Base-by-base conservation (phyloP, 768 basidiomycete genomes). In the Tulasnella sp. region DNA sequence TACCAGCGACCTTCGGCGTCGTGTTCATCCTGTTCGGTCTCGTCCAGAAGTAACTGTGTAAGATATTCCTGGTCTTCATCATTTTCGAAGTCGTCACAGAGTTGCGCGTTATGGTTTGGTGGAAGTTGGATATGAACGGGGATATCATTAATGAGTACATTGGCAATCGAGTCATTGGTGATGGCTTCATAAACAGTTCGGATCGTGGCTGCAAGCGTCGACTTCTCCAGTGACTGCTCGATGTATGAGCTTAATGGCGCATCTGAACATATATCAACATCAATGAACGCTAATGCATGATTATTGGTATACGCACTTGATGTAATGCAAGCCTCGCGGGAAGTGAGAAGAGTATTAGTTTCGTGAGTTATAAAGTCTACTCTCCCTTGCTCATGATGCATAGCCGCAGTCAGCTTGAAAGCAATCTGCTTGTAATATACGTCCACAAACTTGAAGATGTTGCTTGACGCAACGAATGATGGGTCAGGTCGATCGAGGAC, bases 401-500 rank as follows among this genome's bases (percentile, higher is more conserved):
- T 70, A 7, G 92, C 89, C 5, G 93, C 95, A 2, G 92, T 89
- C 56, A 89, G 70, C 2, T 85, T 82, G 67, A 92, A 92, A 0
- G 81, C 83, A 50, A 93, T 74, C 61, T 91, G 89, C 55, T 87
- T 77, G 60, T 95, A 95, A 33, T 95, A 76, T 40, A 81, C 77
- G 61, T 93, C 87, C 58, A 88, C 79, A 61, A 90, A 85, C 62
- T 78, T 81, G 43, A 75, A 68, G 27, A 88, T 68, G 59, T 83
- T 85, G 10, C 82, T 82, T 4, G 79, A 81, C 19, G 80, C 77
- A 6, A 82, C 83, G 10, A 83, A 88, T 7, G 86, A 86, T 7
- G 90, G 87, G 64, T 93, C 89, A 2, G 91, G 91, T 19, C 84
- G 70, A 64, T 95, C 90, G 42, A 92, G 69, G 13, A 92, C 87